Evolutionary conservation across 805 yeast species (phyloP), one percentile per base, ranked within the genome.

Genomic region (Yarrowia sp.): DNA sequence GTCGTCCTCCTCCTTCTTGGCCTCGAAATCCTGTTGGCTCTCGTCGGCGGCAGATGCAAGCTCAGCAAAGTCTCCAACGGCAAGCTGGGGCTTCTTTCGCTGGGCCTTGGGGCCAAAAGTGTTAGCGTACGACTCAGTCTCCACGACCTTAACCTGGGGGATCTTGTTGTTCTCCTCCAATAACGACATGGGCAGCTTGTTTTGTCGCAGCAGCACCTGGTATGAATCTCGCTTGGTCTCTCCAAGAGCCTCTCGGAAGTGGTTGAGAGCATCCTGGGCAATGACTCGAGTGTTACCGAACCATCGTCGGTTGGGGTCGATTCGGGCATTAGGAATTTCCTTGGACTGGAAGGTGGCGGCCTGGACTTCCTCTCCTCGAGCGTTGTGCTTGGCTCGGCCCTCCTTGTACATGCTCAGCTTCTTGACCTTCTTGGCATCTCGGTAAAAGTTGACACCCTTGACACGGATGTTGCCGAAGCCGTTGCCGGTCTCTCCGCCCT

Each of bases 251-350:
- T 90, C 95, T 75, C 99, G 83, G 79, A 93, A 93, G 78, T 95
- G 98, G 30, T 88, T 81, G 71, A 93, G 80, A 1, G 98, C 97
- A 80, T 95, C 97, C 76, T 93, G 99, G 4, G 98, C 93, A 73
- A 93, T 93, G 43, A 93, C 99, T 73, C 99, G 85, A 14, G 99
- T 91, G 77, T 92, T 95, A 56, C 97, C 97, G 74, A 95, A 95
- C 99, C 98, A 93, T 74, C 96, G 85, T 76, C 97, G 85, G 76
- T 93, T 93, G 7, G 99, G 98, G 74, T 90, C 97, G 48, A 93
- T 96, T 67, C 99, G 82, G 1, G 98, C 98, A 68, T 81, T 85
- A 14, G 98, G 98, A 30, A 89, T 81, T 68, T 91, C 92, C 4
- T 91, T 86, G 70, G 89, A 87, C 75, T 93, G 99, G 66, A 93